Conservation (phyloP, 306 rosid species). For the Corylus heterophylla region DNA sequence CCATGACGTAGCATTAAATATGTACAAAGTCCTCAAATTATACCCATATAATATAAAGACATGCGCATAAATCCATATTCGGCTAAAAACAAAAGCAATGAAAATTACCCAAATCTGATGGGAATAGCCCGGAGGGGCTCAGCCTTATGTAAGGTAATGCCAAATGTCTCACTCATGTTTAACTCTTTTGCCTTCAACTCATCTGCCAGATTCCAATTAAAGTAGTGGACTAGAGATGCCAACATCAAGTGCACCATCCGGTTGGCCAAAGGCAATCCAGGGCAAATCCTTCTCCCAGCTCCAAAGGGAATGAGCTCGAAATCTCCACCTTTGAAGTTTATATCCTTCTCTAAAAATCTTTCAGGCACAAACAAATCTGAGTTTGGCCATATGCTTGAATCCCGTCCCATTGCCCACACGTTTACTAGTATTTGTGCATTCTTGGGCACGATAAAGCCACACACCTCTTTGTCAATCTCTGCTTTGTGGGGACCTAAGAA, state of each 20-base stretch:
- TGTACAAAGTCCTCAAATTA: not conserved
- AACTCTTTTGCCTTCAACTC: constrained; percentile 12
- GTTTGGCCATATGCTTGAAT: constrained; percentile 30
- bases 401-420: constrained; percentile 47
- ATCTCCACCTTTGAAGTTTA: constrained; percentile 33
- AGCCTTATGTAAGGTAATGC: constrained; percentile 10
- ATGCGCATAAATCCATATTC: too few species aligned
- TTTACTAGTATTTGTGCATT: constrained; percentile 31
- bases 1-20: too few species aligned
- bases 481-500: constrained; percentile 26
- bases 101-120: not conserved
- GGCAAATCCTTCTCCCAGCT: constrained; percentile 43
- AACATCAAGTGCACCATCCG: constrained; percentile 12
- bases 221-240: constrained; percentile 17
- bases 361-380: constrained; percentile 32
- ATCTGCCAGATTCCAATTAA: constrained; percentile 35
- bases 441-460: constrained; percentile 27
- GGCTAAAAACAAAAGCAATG: not conserved
- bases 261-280: constrained; percentile 34
- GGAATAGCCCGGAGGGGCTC: constrained; percentile 24
- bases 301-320: constrained; percentile 45
- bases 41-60: not conserved
- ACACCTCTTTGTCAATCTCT: not conserved
- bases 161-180: constrained; percentile 17
- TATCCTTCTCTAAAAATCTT: constrained; percentile 18